Conservation (phyloP, 495 filamentous ascomycete species). For the Trichocladium antarcticum region DNA sequence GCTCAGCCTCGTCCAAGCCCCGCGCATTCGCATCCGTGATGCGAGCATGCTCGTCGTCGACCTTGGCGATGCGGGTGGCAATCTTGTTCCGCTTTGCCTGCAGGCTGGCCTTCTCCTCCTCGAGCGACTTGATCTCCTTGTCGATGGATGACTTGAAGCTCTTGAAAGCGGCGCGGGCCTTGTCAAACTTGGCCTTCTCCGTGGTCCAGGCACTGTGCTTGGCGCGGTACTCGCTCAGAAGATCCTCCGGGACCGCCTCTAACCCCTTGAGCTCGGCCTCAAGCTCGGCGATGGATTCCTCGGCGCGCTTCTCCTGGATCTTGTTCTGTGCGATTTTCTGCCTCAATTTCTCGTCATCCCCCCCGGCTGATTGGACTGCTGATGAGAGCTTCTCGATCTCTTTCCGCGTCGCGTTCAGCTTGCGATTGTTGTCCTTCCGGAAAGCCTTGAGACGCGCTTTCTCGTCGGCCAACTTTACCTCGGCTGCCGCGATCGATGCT, state of each 20-base stretch:
- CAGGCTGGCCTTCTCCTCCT: conserved; percentile 54
- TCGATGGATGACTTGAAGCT: conserved; percentile 52
- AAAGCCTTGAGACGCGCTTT: conserved; percentile 61
- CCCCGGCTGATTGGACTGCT: conserved; percentile 60
- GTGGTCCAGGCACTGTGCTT: conserved; percentile 52
- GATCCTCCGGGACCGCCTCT: conserved; percentile 56
- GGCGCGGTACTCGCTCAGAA: conserved; percentile 47
- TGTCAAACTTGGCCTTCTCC: conserved; percentile 52
- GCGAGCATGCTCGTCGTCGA: conserved; percentile 66
- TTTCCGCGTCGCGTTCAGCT: conserved; percentile 56
- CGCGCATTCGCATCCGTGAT: conserved; percentile 67
- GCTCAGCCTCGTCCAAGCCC: conserved; percentile 62
- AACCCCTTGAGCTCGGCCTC: conserved; percentile 54
- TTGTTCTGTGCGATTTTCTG: conserved; percentile 69
- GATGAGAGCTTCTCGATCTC: conserved; percentile 65
- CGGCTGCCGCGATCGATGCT: conserved; percentile 72
- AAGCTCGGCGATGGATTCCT: conserved; percentile 55
- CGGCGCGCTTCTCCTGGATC: conserved; percentile 67
- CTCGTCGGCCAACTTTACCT: conserved; percentile 66
- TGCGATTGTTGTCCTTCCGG: conserved; percentile 69
- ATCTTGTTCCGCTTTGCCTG: conserved; percentile 71
- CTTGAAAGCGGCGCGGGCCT: conserved; percentile 47
- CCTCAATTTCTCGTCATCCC: conserved; percentile 69
- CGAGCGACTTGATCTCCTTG: conserved; percentile 50
- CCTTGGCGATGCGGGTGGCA: conserved; percentile 58